These are phyloP conservation scores for Fennellomyces sp. DNA, from an alignment of 371 early-diverging fungal species.

Conservation along the genomic window DNA sequence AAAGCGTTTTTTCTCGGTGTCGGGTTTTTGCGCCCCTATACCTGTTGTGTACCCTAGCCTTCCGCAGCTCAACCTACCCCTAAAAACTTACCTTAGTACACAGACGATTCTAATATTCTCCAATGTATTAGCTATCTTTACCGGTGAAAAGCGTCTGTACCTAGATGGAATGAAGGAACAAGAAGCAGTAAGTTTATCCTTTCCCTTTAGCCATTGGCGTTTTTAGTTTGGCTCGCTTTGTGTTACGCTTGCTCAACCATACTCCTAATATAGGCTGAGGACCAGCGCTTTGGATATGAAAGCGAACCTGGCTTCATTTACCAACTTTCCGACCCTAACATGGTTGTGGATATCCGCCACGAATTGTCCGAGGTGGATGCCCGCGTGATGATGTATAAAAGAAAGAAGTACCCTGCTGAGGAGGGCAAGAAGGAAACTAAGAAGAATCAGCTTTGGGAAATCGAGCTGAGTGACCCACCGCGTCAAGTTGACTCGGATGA, in stretches of 20 bases:
- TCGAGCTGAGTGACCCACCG: constrained; percentile 44
- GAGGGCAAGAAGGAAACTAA: constrained; percentile 6
- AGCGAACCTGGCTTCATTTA: constrained; percentile 36
- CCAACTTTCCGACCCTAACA: constrained; percentile 19
- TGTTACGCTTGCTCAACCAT: too few species aligned
- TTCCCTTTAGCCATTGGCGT: too few species aligned
- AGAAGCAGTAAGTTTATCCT: constrained; percentile 37
- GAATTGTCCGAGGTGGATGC: constrained; percentile 28
- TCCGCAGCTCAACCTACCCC: not conserved
- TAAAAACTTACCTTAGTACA: too few species aligned
- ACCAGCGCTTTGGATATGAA: constrained; percentile 43
- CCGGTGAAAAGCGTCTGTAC: constrained; percentile 36
- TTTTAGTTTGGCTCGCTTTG: too few species aligned
- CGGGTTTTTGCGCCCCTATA: not conserved
- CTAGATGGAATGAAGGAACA: constrained; percentile 44
- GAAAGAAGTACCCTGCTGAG: constrained; percentile 25
- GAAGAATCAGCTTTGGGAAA: constrained; percentile 37
- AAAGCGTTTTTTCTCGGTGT: not conserved
- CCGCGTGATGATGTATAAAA: constrained; percentile 38
- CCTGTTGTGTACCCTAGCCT: not conserved
- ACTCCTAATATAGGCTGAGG: constrained; percentile 16
- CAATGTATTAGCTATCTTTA: constrained; percentile 45
- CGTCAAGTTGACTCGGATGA: constrained; percentile 32
- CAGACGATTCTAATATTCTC: too few species aligned
- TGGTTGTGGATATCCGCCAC: constrained; percentile 41